Percentiles rank a stretch among this genome's conserved stretches.
These are phyloP conservation scores for Phylloporus sp. DNA, from an alignment of 768 basidiomycete species.

Conservation along the genomic window DNA sequence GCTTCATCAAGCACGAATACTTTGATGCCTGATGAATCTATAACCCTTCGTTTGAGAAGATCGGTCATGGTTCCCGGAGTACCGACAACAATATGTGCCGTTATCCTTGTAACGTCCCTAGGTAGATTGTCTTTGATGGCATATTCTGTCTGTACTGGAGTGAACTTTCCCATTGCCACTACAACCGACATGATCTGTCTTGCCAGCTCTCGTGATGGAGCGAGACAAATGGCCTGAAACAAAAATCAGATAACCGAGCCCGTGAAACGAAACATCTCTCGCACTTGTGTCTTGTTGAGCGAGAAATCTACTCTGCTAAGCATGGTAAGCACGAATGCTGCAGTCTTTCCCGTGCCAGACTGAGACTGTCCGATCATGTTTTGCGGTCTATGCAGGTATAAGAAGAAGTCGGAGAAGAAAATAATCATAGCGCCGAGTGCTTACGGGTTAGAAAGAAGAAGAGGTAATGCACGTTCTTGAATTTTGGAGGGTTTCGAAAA, in stretches of 20 bases:
- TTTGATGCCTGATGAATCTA: slow-evolving; percentile 77
- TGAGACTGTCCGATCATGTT: slow-evolving; percentile 99
- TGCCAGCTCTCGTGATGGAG: slow-evolving; percentile 94
- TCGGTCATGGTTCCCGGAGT: slow-evolving; percentile 95
- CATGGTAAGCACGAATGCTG: slow-evolving; percentile 97
- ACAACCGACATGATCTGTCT: slow-evolving; percentile 97
- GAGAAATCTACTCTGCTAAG: slow-evolving; percentile 87
- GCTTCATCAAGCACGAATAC: slow-evolving; percentile 97
- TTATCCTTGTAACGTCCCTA: slow-evolving; percentile 57
- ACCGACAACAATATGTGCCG: slow-evolving; percentile 90
- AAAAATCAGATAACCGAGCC: slow-evolving; percentile 3
- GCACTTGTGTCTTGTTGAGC: slow-evolving; percentile 77
- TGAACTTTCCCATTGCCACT: slow-evolving; percentile 92
- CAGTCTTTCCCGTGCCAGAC: slow-evolving; percentile 98
- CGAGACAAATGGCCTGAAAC: slow-evolving; percentile 87
- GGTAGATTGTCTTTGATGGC: slow-evolving; percentile 89
- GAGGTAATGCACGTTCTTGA: slow-evolving; percentile 91
- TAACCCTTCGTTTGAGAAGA: slow-evolving; percentile 69
- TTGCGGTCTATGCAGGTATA: slow-evolving; percentile 56
- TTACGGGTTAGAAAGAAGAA: slow-evolving; percentile 86
- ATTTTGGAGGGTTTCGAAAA: slow-evolving; percentile 99
- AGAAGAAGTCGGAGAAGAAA: slow-evolving; percentile 4
- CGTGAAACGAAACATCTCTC: slow-evolving; percentile 8
- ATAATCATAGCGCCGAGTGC: slow-evolving; percentile 22
- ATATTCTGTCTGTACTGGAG: slow-evolving; percentile 87